Conservation (phyloP, 2,329 filamentous ascomycete genomes). For the Xylariaceae sp. region DNA sequence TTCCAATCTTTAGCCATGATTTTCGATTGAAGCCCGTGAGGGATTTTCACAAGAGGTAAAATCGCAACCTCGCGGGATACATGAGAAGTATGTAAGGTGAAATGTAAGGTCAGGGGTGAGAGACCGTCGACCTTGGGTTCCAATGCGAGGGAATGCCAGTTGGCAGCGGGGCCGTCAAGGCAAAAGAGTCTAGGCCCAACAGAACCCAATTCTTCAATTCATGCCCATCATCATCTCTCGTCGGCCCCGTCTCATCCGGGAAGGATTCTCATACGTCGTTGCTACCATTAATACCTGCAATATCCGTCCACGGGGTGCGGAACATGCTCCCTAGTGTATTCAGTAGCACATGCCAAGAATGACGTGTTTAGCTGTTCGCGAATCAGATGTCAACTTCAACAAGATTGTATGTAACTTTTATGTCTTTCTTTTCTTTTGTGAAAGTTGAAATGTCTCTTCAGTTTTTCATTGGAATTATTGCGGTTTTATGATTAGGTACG, state of each 20-base stretch:
- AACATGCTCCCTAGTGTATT: too few relatives aligned
- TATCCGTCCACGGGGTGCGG: too few relatives aligned
- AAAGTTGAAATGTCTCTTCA: not conserved
- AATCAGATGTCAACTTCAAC: not conserved
- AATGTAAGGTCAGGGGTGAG: not conserved
- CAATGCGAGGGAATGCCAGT: slow-evolving; percentile 4
- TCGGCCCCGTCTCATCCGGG: not conserved
- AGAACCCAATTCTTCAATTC: not conserved
- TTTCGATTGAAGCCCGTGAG: not conserved
- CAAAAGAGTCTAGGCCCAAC: too few relatives aligned
- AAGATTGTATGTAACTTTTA: not conserved
- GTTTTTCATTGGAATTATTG: not conserved
- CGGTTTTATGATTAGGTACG: not conserved
- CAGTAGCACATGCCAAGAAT: not conserved
- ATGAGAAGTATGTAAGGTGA: not conserved
- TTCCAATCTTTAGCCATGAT: slow-evolving; percentile 25
- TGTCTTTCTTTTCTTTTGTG: not conserved
- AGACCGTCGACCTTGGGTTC: slow-evolving; percentile 3
- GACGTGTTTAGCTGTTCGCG: not conserved
- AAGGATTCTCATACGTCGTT: too few relatives aligned
- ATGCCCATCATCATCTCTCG: not conserved
- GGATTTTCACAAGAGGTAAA: not conserved
- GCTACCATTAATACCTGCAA: too few relatives aligned
- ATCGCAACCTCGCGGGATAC: not conserved
- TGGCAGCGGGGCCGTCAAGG: slow-evolving; percentile 6